Base-by-base conservation (phyloP, 2,329 filamentous ascomycete species). In the Colletotrichum falcatum region DNA sequence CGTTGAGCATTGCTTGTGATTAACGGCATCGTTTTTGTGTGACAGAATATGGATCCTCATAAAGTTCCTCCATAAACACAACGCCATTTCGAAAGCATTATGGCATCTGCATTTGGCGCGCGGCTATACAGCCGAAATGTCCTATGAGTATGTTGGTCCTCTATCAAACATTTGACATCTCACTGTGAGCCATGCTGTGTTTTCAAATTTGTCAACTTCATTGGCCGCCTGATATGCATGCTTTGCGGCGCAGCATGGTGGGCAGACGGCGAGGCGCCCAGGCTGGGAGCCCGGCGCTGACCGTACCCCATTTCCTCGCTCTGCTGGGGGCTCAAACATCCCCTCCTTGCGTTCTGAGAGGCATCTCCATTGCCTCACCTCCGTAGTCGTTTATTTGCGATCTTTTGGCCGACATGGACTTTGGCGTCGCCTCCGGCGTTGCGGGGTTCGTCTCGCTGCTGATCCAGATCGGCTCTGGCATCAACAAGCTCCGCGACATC, bases 371-470 rank as follows among this genome's bases (percentile, higher is more conserved):
- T 1, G 5, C n/a, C n/a, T 46, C 8, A n/a, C 8, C 1, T 12
- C n/a, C 9, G 5, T 5, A 46, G 20, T 4, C 1, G 3, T 23
- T 46, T 23, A 9, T 46, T 23, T 11, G 3, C 20, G 8, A 23
- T n/a, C 7, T 23, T 8, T 11, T 46, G 8, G 20, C 5, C 20
- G 3, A n/a, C 3, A 46, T 46, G 44, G 44, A 23, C 23, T 48
- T 56, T 18, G 55, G 55, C 12, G 16, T 65, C 5, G 28, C 46
- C 5, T 2, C 23, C 2, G 37, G 26, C 11, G 37, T 37, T 4
- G 14, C 58, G 14, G 64, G 64, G 8, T 39, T 69, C 3, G 53
- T 39, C 14, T 51, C 66, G 12, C 9, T 69, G 20, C 16, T 54
- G 5, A 12, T 48, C 0, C 66, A 59, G 18, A 59, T 69, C 7